Evolutionary conservation across 768 basidiomycete species (phyloP).

Genomic region (Termitomyces sp.): DNA sequence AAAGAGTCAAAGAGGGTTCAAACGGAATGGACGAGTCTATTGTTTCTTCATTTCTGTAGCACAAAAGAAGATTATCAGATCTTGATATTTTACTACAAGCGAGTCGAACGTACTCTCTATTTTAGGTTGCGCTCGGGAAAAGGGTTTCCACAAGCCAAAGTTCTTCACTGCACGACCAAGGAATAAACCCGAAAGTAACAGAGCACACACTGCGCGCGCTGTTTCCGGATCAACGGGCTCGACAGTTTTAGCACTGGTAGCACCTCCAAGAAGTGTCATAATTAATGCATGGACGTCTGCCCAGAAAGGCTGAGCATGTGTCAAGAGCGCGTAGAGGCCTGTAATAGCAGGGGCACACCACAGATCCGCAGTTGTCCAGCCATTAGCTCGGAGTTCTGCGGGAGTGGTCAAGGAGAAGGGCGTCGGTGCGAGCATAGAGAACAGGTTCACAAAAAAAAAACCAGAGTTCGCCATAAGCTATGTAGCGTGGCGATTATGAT

Average conservation of each 20-base stretch:
- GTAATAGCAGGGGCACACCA: conserved; percentile 83
- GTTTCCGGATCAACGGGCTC: conserved; percentile 55
- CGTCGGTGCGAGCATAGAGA: conserved; percentile 72
- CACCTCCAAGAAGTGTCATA: conserved; percentile 38
- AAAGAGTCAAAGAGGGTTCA: not conserved
- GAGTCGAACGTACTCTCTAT: conserved; percentile 9
- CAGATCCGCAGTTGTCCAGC: conserved; percentile 82
- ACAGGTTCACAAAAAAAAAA: conserved; percentile 72
- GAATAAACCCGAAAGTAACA: conserved; percentile 61
- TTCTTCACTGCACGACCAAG: conserved; percentile 60
- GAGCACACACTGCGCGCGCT: conserved; percentile 69
- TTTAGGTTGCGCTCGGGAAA: conserved; percentile 10
- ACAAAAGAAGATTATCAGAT: not conserved
- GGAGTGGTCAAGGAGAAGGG: conserved; percentile 69
- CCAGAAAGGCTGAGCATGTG: conserved; percentile 87
- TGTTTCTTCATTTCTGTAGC: conserved; percentile 6
- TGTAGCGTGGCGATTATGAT: not conserved
- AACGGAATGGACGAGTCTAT: not conserved
- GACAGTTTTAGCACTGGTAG: conserved; percentile 26
- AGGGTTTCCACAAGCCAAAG: conserved; percentile 35
- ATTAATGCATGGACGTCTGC: conserved; percentile 50
- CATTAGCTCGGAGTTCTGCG: conserved; percentile 72
- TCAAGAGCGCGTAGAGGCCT: conserved; percentile 74
- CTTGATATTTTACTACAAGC: not conserved
- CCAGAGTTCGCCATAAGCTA: conserved; percentile 75